Conservation (phyloP, 2,329 filamentous ascomycete species). For the Epichloe glyceriae region DNA sequence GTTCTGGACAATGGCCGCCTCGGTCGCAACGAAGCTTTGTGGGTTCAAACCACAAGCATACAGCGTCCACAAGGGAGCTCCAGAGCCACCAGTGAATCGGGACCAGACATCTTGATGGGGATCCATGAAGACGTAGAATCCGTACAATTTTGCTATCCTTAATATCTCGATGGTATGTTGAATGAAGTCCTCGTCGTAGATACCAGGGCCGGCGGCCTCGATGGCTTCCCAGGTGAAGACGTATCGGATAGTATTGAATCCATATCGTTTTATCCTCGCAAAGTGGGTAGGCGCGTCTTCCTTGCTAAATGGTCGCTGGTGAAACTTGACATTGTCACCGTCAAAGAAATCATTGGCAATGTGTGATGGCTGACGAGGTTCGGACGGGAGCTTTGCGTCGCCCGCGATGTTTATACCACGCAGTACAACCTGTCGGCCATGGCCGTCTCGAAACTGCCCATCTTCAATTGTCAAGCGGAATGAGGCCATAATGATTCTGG, state of each 20-base stretch:
- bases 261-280: constrained; percentile 69
- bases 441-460: constrained; percentile 65
- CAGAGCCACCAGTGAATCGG: constrained; percentile 83
- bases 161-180: constrained; percentile 78
- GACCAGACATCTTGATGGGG: constrained; percentile 99
- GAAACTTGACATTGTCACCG: constrained; percentile 81
- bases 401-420: constrained; percentile 90
- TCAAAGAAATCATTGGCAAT: constrained; percentile 73
- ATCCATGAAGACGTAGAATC: constrained; percentile 97
- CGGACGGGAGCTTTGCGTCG: constrained; percentile 79
- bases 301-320: constrained; percentile 69
- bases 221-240: constrained; percentile 99
- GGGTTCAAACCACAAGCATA: constrained; percentile 91
- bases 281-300: constrained; percentile 81
- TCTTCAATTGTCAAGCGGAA: constrained; percentile 76
- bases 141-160: constrained; percentile 73
- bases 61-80: constrained; percentile 93
- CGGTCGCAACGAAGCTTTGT: constrained; percentile 67
- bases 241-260: constrained; percentile 94
- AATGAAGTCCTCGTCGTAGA: constrained; percentile 90
- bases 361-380: constrained; percentile 72
- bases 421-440: constrained; percentile 75
- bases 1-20: constrained; percentile 91
- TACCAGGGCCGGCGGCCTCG: constrained; percentile 78
- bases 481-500: constrained; percentile 44